Conservation (phyloP, 352 stramenopile genomes). For the Pythium insidiosum region DNA sequence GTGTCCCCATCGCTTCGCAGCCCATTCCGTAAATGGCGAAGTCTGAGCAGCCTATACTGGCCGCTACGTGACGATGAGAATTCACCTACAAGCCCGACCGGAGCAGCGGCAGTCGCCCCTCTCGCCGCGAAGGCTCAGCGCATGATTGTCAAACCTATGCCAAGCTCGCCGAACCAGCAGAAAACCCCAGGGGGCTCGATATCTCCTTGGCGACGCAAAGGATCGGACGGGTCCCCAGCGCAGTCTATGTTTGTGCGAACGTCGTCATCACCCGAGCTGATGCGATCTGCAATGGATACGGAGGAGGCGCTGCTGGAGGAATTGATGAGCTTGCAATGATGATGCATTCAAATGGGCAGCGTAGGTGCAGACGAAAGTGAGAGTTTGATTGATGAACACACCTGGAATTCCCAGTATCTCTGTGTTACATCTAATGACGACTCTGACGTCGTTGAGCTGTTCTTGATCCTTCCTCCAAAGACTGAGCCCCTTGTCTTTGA, state of each 20-base stretch:
- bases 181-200: background rate
- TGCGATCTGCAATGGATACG: too few relatives aligned
- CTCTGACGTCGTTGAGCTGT: too few relatives aligned
- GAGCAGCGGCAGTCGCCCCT: slow-evolving; percentile 3
- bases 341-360: too few relatives aligned
- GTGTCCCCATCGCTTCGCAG: too few relatives aligned
- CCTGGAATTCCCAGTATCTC: too few relatives aligned
- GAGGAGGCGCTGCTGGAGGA: too few relatives aligned
- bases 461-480: too few relatives aligned
- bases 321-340: too few relatives aligned
- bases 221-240: slow-evolving; percentile 3
- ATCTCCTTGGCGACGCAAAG: slow-evolving; percentile 9
- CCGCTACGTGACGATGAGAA: slow-evolving; percentile 1
- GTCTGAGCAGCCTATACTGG: slow-evolving; percentile 10
- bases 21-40: slow-evolving; percentile 10
- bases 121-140: slow-evolving; percentile 23
- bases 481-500: too few relatives aligned
- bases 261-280: slow-evolving; percentile 5
- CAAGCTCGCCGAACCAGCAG: slow-evolving; percentile 3
- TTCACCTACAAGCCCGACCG: slow-evolving; percentile 4
- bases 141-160: slow-evolving; percentile 31
- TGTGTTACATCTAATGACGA: too few relatives aligned
- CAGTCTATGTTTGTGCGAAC: background rate
- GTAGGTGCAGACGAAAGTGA: too few relatives aligned
- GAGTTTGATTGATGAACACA: too few relatives aligned